Evolutionary conservation across 176 grass and related monocot genomes (phyloP).

Genomic region (Avena sativa): DNA sequence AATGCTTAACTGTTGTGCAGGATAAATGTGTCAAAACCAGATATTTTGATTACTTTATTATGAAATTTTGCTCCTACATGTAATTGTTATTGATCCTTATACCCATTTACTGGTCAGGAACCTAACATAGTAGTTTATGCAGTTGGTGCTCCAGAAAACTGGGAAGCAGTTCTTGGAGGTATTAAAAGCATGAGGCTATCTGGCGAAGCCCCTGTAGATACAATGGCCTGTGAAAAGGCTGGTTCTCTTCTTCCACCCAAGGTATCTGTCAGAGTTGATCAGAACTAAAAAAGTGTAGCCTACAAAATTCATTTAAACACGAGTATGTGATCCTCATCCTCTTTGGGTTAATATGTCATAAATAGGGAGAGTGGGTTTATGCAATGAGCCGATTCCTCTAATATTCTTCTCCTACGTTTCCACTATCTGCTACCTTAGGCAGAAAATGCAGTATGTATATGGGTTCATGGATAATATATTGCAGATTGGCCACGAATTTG

Average conservation of each 20-base stretch:
- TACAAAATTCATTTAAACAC: slow-evolving; percentile 10
- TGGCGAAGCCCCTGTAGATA: slow-evolving; percentile 84
- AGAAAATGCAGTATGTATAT: slow-evolving; percentile 18
- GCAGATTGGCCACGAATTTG: neutral
- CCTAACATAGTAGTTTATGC: slow-evolving; percentile 37
- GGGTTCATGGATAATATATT: slow-evolving; percentile 13
- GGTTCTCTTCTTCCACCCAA: slow-evolving; percentile 84
- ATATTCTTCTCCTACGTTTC: slow-evolving; percentile 24
- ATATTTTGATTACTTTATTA: neutral
- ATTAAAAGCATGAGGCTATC: slow-evolving; percentile 89
- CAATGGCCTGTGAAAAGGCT: slow-evolving; percentile 92
- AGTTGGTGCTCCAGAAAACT: slow-evolving; percentile 71
- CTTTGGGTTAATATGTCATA: neutral
- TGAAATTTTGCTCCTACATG: slow-evolving; percentile 24
- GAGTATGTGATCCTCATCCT: neutral
- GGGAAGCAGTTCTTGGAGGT: slow-evolving; percentile 77
- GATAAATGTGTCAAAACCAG: slow-evolving; percentile 22
- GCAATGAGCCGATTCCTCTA: neutral
- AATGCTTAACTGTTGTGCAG: slow-evolving; percentile 18
- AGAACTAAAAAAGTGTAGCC: neutral
- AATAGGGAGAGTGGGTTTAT: neutral
- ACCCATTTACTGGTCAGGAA: slow-evolving; percentile 5
- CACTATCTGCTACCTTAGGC: neutral
- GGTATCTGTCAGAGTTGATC: slow-evolving; percentile 47
- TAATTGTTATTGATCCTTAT: neutral